phyloP scores from a whole-genome alignment of 306 rosid species.

The Luffa aegyptiaca region DNA sequence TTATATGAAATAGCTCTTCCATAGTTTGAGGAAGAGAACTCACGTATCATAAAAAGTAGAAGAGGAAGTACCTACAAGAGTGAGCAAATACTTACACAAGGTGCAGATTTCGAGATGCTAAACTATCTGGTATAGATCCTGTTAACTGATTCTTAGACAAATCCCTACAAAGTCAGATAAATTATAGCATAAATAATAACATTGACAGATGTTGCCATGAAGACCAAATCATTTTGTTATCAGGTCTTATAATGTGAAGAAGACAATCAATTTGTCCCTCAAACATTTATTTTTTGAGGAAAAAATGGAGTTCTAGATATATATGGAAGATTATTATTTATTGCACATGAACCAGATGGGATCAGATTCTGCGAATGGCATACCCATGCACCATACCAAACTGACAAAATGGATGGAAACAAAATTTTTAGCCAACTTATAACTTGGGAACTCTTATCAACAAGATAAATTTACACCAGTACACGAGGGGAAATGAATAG shows the following conservation, averaged over 20 bases:
- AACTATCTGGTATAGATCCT: slow-evolving; percentile 54
- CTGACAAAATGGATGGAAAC: background rate
- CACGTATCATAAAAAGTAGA: background rate
- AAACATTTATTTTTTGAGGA: background rate
- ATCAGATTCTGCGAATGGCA: background rate
- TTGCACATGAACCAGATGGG: background rate
- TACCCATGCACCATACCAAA: background rate
- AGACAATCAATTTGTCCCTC: background rate
- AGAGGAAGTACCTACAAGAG: background rate
- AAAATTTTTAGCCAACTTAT: background rate
- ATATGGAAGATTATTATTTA: background rate
- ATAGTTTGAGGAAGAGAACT: slow-evolving; percentile 5
- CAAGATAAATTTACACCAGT: background rate
- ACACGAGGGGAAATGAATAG: background rate
- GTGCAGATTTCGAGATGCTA: slow-evolving; percentile 60
- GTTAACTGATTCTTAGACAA: slow-evolving; percentile 68
- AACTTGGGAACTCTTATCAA: background rate
- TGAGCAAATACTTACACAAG: slow-evolving; percentile 66
- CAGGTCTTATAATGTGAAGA: background rate
- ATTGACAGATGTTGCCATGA: background rate
- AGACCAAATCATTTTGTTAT: background rate
- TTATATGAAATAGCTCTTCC: background rate
- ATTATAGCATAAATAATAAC: background rate
- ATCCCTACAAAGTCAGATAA: slow-evolving; percentile 44
- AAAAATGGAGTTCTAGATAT: background rate